Base-by-base conservation (phyloP, 768 basidiomycete genomes). In the Termitomyces sp. region DNA sequence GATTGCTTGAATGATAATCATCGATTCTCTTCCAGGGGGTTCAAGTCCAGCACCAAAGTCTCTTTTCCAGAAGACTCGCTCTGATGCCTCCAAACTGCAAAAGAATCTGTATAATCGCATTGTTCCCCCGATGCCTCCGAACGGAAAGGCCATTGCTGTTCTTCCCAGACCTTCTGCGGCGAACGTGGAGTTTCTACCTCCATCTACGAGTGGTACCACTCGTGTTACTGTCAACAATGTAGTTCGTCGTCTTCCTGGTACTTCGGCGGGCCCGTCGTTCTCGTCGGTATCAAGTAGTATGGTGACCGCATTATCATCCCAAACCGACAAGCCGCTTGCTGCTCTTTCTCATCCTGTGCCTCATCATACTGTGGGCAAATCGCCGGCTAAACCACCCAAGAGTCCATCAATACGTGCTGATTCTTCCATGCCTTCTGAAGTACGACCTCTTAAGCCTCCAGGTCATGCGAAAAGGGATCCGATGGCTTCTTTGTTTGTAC, bases 21-120 rank as follows among this genome's bases (percentile, higher is more conserved):
- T 46, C 3, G 7, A 56, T 41, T 48, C 55, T 61, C 50, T 31
- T 37, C 55, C 6, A 79, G 79, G 77, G 76, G 70, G 70, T 4
- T 62, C 66, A 47, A 68, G 66, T 36, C 47, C 69, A 10, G 77
- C 71, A 62, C 84, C 87, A 22, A 91, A 86, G 72, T 78, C 86
- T 16, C 74, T 92, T 20, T 86, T 93, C 63, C 87, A 92, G 74
- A 91, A 88, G 72, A 85, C 89, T 6, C 82, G 82, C 57, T 76
- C 76, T 44, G 87, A 91, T 64, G 85, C 88, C 12, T 84, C 81
- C 28, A 87, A 82, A 69, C 70, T 86, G 47, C 84, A 85, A 68
- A 83, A 80, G 68, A 80, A 81, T 31, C 72, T 90, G 63, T 86
- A 83, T 47, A 68, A 79, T 49, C 79, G 79, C 45, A 75, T 80